Evolutionary conservation across 306 rosid species (phyloP), one percentile per base, ranked within the genome.

Genomic region (Pyrus pyrifolia): DNA sequence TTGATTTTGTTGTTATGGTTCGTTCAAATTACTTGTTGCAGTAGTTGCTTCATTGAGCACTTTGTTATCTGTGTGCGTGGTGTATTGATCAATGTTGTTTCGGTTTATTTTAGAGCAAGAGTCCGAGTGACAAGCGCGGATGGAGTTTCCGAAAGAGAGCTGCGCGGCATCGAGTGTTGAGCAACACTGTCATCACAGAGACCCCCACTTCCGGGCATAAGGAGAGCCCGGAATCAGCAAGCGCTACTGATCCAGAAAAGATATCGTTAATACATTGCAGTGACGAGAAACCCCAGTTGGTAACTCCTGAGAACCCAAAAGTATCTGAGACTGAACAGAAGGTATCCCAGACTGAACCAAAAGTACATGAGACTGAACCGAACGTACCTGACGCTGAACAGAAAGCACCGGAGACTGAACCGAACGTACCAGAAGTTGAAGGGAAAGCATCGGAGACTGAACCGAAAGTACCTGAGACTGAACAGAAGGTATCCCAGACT

Each of bases 111-210:
- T 79, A 96, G 98, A 76, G 78, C 70, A 92, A 91, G 87, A 89
- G 80, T 67, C 79, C 99, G 11, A 81, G 70, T 72, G 99, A 92
- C 72, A 96, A 91, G 81, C 87, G 97, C 10, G 87, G 98, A 68
- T 96, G 99, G 99, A 96, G 98, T 87, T 96, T 96, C 65, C 88
- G 94, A 46, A 96, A 96, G 86, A 91, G 85, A 77, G 89, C 99
- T 81, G 86, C 89, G 10, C 85, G 87, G 79, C 97, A 92, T 76
- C 91, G 97, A 25, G 97, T 96, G 82, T 93, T 96, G 46, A 96
- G 97, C 90, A 91, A 91, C 86, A 87, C 91, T 46, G 99, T 82
- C 72, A 85, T 78, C 46, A 62, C 88, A 23, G 98, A 92, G 81
- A 70, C 84, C 51, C 78, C 91, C 17, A 55, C 88, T 68, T 74